Base-by-base conservation (phyloP, 306 rosid genomes). In the Coriaria nepalensis region DNA sequence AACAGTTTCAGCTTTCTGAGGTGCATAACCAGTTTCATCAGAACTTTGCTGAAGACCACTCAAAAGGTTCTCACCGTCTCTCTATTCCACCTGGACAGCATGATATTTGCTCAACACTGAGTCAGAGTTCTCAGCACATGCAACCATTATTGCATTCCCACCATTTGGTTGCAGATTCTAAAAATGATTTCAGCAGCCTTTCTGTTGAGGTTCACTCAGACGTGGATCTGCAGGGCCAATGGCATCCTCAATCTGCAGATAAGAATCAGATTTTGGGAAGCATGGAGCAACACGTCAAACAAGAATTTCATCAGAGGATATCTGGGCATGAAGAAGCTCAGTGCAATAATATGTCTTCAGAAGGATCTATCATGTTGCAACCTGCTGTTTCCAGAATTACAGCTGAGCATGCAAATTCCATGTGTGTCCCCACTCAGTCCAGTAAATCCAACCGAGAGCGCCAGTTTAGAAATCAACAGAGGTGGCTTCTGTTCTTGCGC, bases 401-500 rank as follows among this genome's bases (percentile, higher is more conserved):
- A 39, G 34, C 75, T 53, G 76, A 67, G 65, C 65, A 59, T 44
- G 62, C 55, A 40, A 82, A 73, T 64, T 36, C 69, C 6, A 49
- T 48, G 7, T 55, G 34, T 65, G 55, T 47, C 47, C 40, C 43
- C n/a, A 57, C 55, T 46, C 66, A 59, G 51, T 50, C 68, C 39
- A 32, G 35, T 10, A 45, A 40, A 46, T 35, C 38, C 32, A 54
- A 55, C 42, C n/a, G 14, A 32, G 71, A 66, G 10, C 68, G 40
- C 13, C 74, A 67, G 11, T 81, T 66, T 49, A 53, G 58, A 60
- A 79, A 82, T 70, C 98, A 92, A 60, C 96, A 77, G 60, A 79
- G 69, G 61, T 92, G 98, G 98, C 94, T 92, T 69, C 61, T 92
- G 62, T 92, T 92, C 72, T 64, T 92, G 49, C 67, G 72, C 43